Evolutionary conservation across 2,329 filamentous ascomycete genomes (phyloP).

Genomic region (Aureobasidium sp.): DNA sequence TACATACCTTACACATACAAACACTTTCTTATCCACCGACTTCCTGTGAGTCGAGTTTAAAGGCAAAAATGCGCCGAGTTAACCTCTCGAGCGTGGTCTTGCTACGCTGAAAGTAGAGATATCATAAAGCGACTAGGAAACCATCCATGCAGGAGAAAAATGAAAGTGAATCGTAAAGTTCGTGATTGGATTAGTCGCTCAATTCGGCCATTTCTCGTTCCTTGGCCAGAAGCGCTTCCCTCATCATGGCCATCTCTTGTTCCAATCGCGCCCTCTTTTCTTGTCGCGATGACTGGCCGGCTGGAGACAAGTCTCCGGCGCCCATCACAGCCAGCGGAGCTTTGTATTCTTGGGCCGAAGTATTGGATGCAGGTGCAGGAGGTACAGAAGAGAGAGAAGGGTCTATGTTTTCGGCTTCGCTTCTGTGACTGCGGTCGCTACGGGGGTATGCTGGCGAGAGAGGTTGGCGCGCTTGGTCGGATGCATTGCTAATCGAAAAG

Average conservation of each 20-base stretch:
- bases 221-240: slow-evolving; percentile 61
- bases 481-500: slow-evolving; percentile 51
- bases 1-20: neutral
- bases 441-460: slow-evolving; percentile 18
- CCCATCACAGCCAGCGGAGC: slow-evolving; percentile 27
- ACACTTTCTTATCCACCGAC: neutral
- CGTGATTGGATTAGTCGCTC: neutral
- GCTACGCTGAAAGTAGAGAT: neutral
- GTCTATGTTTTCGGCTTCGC: slow-evolving; percentile 24
- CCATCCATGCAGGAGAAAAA: neutral
- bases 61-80: neutral
- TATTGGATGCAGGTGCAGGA: neutral
- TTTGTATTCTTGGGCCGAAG: slow-evolving; percentile 19
- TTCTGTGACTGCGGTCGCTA: slow-evolving; percentile 14
- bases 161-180: neutral
- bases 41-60: neutral
- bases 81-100: neutral
- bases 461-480: neutral
- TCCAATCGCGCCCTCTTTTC: slow-evolving; percentile 55
- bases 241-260: slow-evolving; percentile 67
- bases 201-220: slow-evolving; percentile 57
- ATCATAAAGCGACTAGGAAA: neutral
- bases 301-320: slow-evolving; percentile 21
- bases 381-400: slow-evolving; percentile 27
- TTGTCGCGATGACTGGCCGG: slow-evolving; percentile 34